phyloP scores from a whole-genome alignment of 2,329 filamentous ascomycete species.

The Emmonsia crescens region DNA sequence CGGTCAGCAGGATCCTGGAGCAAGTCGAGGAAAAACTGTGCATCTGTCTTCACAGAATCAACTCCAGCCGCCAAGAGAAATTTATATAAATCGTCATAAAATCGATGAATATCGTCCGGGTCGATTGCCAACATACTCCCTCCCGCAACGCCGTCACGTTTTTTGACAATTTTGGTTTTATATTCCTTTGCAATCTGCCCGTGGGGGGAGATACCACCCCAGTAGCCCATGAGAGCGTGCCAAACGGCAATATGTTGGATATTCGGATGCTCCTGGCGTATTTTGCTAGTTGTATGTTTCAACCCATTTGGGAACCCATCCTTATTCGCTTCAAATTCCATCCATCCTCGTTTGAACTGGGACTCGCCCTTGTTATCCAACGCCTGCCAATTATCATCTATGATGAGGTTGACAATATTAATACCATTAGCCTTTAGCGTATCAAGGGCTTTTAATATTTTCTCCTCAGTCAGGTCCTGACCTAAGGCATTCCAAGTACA shows the following conservation, averaged over 20 bases:
- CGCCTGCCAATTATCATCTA: conserved; percentile 95
- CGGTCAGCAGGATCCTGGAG: conserved; percentile 58
- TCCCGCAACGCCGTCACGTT: conserved; percentile 44
- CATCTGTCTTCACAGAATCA: conserved; percentile 86
- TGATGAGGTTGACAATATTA: conserved; percentile 74
- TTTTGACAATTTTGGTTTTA: conserved; percentile 54
- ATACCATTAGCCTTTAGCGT: conserved; percentile 60
- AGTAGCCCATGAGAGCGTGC: conserved; percentile 83
- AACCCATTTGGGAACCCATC: conserved; percentile 70
- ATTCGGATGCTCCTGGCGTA: conserved; percentile 58
- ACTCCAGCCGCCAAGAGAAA: conserved; percentile 67
- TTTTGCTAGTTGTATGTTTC: conserved; percentile 55
- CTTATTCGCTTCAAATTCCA: conserved; percentile 74
- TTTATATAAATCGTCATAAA: conserved; percentile 85
- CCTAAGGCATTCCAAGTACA: conserved; percentile 96
- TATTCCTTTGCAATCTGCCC: conserved; percentile 68
- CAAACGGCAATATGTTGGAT: conserved; percentile 84
- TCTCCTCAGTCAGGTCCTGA: conserved; percentile 68
- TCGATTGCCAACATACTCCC: conserved; percentile 63
- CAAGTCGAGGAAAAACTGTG: conserved; percentile 78
- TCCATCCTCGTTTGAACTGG: conserved; percentile 52
- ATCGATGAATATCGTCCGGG: conserved; percentile 58
- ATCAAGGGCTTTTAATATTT: conserved; percentile 64
- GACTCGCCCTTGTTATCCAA: conserved; percentile 48
- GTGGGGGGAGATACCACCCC: conserved; percentile 72